Evolutionary conservation across 2,329 filamentous ascomycete species (phyloP).

Genomic region (Ophiosphaerella herpotricha): DNA sequence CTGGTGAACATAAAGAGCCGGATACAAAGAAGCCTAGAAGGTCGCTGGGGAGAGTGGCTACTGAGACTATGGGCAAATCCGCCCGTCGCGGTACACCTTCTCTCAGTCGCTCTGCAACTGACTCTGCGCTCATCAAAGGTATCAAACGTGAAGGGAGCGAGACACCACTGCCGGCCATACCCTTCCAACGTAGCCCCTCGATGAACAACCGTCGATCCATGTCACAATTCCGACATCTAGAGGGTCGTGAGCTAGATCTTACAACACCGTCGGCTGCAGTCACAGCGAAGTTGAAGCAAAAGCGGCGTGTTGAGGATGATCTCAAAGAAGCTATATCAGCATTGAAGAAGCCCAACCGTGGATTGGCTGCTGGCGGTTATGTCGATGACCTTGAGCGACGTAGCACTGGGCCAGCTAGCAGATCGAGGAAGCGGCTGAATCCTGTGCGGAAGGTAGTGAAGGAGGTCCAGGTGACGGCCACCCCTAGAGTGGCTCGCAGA

Average conservation of each 20-base stretch:
- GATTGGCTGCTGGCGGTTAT: constrained; percentile 68
- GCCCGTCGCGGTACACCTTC: constrained; percentile 62
- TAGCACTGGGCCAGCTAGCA: constrained; percentile 26
- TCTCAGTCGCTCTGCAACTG: constrained; percentile 70
- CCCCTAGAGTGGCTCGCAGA: constrained; percentile 44
- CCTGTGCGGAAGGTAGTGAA: constrained; percentile 34
- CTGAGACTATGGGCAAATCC: constrained; percentile 60
- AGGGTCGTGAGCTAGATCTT: constrained; percentile 60
- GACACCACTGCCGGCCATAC: constrained; percentile 56
- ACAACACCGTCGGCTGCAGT: constrained; percentile 58
- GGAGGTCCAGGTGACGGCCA: constrained; percentile 50
- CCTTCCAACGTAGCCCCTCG: constrained; percentile 53
- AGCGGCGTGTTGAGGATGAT: constrained; percentile 70
- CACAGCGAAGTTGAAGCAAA: constrained; percentile 66
- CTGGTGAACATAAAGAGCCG: constrained; percentile 45
- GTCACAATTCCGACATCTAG: constrained; percentile 52
- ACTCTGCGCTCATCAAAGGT: constrained; percentile 60
- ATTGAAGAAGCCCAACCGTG: constrained; percentile 75
- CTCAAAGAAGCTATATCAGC: constrained; percentile 74
- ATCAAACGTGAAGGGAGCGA: constrained; percentile 74
- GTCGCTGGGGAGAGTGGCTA: constrained; percentile 65
- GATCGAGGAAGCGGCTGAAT: constrained; percentile 34
- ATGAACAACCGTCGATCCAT: constrained; percentile 42
- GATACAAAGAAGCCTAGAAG: constrained; percentile 50
- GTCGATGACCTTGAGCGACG: constrained; percentile 70